Conservation (phyloP, 2,329 filamentous ascomycete species). For the Calonectria crousiana region DNA sequence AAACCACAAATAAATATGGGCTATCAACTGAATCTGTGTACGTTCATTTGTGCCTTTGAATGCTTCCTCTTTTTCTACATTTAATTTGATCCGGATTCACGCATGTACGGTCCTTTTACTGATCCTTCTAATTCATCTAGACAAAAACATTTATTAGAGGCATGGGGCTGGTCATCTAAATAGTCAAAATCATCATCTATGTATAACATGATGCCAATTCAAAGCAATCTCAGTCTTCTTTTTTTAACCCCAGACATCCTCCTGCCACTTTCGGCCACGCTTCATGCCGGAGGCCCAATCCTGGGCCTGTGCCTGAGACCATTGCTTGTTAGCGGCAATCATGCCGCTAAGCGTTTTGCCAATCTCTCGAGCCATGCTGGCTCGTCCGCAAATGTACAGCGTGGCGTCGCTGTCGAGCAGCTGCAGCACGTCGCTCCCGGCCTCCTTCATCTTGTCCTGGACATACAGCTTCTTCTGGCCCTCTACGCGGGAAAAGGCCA, state of each 20-base stretch:
- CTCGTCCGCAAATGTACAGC: constrained; percentile 24
- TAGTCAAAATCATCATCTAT: neutral
- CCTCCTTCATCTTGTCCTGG: constrained; percentile 25
- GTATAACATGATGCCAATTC: neutral
- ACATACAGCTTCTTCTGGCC: constrained; percentile 26
- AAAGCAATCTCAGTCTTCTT: neutral
- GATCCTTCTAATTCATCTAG: neutral
- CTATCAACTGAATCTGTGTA: constrained; percentile 26
- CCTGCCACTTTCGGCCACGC: constrained; percentile 28
- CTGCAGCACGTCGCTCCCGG: neutral
- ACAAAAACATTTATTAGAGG: constrained; percentile 29
- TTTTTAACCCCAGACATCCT: constrained; percentile 26
- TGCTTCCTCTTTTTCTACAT: neutral
- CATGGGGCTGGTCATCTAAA: constrained; percentile 24
- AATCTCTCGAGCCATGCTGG: constrained; percentile 28
- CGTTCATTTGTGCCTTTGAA: neutral
- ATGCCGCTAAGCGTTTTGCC: constrained; percentile 24
- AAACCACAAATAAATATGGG: constrained; percentile 26
- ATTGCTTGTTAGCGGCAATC: constrained; percentile 19
- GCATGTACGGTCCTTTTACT: neutral
- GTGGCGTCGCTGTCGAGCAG: constrained; percentile 20
- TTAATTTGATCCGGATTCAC: neutral
- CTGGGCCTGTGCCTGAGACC: constrained; percentile 13
- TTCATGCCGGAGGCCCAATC: constrained; percentile 25
- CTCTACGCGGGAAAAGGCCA: constrained; percentile 20